Conservation (phyloP, 257 asterid genomes). For the Solanum chilense region DNA sequence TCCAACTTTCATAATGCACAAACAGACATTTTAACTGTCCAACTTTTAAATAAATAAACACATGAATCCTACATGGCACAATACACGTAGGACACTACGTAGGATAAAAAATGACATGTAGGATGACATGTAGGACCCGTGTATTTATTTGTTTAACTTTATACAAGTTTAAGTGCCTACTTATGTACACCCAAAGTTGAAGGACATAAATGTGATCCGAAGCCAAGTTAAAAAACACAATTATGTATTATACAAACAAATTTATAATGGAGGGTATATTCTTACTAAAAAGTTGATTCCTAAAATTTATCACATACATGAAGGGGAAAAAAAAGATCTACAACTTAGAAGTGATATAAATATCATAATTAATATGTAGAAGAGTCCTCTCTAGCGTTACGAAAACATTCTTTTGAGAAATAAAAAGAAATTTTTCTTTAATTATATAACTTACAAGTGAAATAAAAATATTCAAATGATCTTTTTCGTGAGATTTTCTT, state of each 20-base stretch:
- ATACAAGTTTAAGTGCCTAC: too few relatives aligned
- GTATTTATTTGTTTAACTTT: too few relatives aligned
- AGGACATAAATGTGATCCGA: accelerated
- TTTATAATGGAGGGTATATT: not conserved
- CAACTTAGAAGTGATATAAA: not conserved
- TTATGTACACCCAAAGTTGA: too few relatives aligned
- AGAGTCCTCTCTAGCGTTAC: not conserved
- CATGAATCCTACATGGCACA: too few relatives aligned
- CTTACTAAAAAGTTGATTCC: not conserved
- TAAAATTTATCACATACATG: not conserved
- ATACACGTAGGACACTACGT: too few relatives aligned
- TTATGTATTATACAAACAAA: not conserved
- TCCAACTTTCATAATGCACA: too few relatives aligned
- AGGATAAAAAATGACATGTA: too few relatives aligned
- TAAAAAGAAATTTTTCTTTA: not conserved
- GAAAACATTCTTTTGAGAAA: too few relatives aligned
- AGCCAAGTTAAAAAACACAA: accelerated
- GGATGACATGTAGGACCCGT: too few relatives aligned
- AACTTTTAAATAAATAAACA: too few relatives aligned
- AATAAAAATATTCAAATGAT: not conserved
- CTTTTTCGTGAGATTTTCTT: not conserved
- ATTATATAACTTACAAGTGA: not conserved
- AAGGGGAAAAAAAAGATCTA: not conserved
- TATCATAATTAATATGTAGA: not conserved
- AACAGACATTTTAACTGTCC: too few relatives aligned